Evolutionary conservation across 108 stramenopile genomes (phyloP).

Genomic region (Chaetoceros muelleri): DNA sequence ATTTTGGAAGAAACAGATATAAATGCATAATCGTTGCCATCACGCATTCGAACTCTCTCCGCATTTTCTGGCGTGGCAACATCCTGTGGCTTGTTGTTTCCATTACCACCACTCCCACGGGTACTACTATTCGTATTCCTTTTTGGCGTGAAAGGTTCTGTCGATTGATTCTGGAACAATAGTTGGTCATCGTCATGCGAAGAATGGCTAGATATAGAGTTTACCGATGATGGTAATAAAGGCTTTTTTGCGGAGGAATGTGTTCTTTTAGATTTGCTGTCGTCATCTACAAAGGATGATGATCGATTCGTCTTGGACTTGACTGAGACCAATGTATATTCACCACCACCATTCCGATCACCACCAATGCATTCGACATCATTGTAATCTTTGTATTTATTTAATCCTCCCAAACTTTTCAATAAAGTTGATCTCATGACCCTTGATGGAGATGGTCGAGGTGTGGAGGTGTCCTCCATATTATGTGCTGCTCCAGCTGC

Average conservation of each 20-base stretch:
- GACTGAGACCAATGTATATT: neutral
- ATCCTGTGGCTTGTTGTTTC: neutral
- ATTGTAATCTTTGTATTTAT: neutral
- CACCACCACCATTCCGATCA: neutral
- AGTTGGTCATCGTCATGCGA: neutral
- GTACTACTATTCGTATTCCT: too few relatives aligned
- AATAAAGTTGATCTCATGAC: neutral
- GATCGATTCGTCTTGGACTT: neutral
- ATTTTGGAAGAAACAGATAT: neutral
- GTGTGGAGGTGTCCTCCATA: too few relatives aligned
- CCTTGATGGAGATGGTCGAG: neutral
- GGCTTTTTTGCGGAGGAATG: too few relatives aligned
- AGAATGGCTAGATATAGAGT: too few relatives aligned
- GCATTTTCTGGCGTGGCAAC: neutral
- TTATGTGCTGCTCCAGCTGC: neutral
- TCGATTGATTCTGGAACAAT: neutral
- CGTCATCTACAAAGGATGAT: too few relatives aligned
- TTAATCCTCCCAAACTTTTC: neutral
- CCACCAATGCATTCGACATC: neutral
- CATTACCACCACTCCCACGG: too few relatives aligned
- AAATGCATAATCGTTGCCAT: conserved; percentile 1
- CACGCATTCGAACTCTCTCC: neutral
- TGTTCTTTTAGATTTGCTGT: too few relatives aligned
- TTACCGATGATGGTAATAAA: too few relatives aligned
- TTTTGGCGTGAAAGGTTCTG: neutral